A percentile compares a stretch with the other conserved stretches of the same genome.
Evolutionary conservation across 495 filamentous ascomycete genomes (phyloP).

Genomic region (Pseudevernia furfuracea): DNA sequence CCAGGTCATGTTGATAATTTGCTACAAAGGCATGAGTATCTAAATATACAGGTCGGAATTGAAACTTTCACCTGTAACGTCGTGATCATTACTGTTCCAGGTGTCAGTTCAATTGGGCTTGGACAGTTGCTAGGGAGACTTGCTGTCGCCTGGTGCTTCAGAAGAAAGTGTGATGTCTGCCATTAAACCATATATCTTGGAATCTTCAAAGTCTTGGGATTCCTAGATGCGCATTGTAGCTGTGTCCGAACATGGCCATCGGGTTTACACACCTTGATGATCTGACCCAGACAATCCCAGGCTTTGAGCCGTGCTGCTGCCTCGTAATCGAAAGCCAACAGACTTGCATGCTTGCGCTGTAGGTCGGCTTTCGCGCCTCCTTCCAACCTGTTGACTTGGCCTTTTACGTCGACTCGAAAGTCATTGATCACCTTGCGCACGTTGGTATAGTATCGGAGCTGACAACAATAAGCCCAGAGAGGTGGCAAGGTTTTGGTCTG

Average conservation of each 20-base stretch:
- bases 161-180: conserved; percentile 55
- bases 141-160: conserved; percentile 40
- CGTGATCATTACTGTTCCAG: conserved; percentile 33
- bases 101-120: conserved; percentile 1
- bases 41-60: neutral
- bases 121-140: conserved; percentile 2
- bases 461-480: conserved; percentile 15
- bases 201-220: conserved; percentile 15
- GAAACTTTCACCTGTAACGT: conserved; percentile 29
- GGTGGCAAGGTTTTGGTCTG: conserved; percentile 4
- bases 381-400: conserved; percentile 31
- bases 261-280: conserved; percentile 46
- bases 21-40: conserved; percentile 21
- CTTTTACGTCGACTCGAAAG: conserved; percentile 41
- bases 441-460: conserved; percentile 50
- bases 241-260: neutral
- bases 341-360: conserved; percentile 49
- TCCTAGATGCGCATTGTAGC: conserved; percentile 18
- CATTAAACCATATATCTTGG: conserved; percentile 29
- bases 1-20: conserved; percentile 58
- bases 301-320: conserved; percentile 55
- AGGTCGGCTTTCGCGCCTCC: conserved; percentile 45
- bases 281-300: conserved; percentile 57
- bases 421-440: conserved; percentile 48
- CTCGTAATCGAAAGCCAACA: conserved; percentile 71